Conservation (phyloP, 176 grass and related monocot species). For the Guadua angustifolia region DNA sequence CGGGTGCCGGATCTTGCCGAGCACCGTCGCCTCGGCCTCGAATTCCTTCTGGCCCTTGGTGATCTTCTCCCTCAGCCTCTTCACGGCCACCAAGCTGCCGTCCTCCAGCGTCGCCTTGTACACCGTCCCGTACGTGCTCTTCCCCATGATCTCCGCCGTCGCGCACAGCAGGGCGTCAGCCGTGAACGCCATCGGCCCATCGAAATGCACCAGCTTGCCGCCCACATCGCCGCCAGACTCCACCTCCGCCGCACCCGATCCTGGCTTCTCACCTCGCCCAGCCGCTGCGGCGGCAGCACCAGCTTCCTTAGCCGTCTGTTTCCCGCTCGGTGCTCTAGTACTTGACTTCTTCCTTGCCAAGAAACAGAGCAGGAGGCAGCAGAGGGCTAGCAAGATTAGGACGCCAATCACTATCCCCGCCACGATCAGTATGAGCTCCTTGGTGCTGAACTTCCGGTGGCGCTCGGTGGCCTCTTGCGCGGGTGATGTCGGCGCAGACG, state of each 20-base stretch:
- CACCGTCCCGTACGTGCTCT: constrained; percentile 76
- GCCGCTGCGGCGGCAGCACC: neutral
- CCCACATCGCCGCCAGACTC: constrained; percentile 68
- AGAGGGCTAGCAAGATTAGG: constrained; percentile 58
- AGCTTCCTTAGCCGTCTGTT: neutral
- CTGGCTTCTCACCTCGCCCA: constrained; percentile 53
- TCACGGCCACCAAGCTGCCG: constrained; percentile 67
- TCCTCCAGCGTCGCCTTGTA: constrained; percentile 80
- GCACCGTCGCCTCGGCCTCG: constrained; percentile 53
- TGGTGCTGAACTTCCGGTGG: constrained; percentile 39
- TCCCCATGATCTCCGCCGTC: constrained; percentile 70
- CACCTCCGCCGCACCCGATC: constrained; percentile 23
- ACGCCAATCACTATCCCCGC: constrained; percentile 37
- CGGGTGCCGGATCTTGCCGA: constrained; percentile 59
- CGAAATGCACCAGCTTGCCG: constrained; percentile 79
- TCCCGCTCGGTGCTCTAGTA: constrained; percentile 13
- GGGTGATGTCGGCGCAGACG: constrained; percentile 29
- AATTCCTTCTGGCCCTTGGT: constrained; percentile 76
- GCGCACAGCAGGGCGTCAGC: constrained; percentile 78
- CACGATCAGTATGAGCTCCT: constrained; percentile 55
- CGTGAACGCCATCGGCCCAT: constrained; percentile 67
- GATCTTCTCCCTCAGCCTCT: constrained; percentile 78
- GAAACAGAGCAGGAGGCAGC: constrained; percentile 65
- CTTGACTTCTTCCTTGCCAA: constrained; percentile 35
- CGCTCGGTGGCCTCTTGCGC: neutral